Base-by-base conservation (phyloP, 192 early-diverging fungal genomes). In the Backusella parvicylindrica region DNA sequence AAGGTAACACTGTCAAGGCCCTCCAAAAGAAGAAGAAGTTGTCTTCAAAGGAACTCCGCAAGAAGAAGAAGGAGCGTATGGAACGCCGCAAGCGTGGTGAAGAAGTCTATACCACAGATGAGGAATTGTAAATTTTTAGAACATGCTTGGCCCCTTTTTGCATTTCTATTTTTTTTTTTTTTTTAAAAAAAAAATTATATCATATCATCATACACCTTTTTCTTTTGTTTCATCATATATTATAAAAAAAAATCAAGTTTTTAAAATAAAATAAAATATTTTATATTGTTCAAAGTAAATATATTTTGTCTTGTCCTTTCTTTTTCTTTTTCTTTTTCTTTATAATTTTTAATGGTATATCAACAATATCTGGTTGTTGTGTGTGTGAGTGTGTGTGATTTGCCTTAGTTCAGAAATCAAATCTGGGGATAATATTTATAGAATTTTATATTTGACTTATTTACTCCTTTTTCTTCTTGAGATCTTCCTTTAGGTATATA, bases 1-100 rank as follows among this genome's bases (percentile, higher is more conserved):
- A 91, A 76, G 93, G 93, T 74, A 94, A 93, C 86, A 88, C 89
- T 53, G 77, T 86, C 74, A 92, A 93, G 82, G 85, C 87, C 35
- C 88, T 87, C 83, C 79, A 83, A 75, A 90, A 86, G 81, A 87
- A 89, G 80, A 81, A 75, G 68, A 85, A 85, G 81, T 71, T 87
- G 68, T 80, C 84, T 75, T 83, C 82, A 64, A 82, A 82, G 74
- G 86, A 87, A 76, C 60, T 85, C 36, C 84, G 85, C 74, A 83
- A 87, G 66, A 87, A 87, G 86, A 85, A 85, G 84, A 87, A 87
- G 84, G 84, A 85, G 32, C 84, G 86, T 71, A 82, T 83, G 83
- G 86, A 83, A 78, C 82, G 84, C 50, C 81, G 85, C 70, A 87
- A 87, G 81, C 86, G 86, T 72, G 86, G 86, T 75, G 86, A 87